Base-by-base conservation (phyloP, 345 rosid species). In the Litchi chinensis region DNA sequence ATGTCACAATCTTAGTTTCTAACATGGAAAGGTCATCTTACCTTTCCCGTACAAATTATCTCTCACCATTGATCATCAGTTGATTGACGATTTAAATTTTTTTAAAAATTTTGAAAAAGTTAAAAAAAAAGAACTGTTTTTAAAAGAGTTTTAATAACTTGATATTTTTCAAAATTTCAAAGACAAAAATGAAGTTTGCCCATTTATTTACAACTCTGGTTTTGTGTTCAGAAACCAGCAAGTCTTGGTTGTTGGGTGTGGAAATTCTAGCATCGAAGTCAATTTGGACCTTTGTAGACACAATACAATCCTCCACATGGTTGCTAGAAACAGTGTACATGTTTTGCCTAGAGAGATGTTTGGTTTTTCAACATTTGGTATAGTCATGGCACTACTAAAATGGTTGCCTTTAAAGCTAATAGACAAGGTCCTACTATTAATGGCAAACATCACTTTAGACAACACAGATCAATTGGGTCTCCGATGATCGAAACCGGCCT, bases 181-280 rank as follows among this genome's bases (percentile, higher is more conserved):
- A 0, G 1, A 26, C 28, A 0, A 26, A 26, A 26, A 26, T 26
- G 28, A 26, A 26, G 28, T 26, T 26, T 26, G 1, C 28, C 28
- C 1, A 26, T 26, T 26, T 94, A 91, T 54, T 32, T 32, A 32
- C 37, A 94, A 89, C 75, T 90, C 93, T 40, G 97, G 97, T 67
- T 79, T 75, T 1, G 4, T 32, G 37, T 32, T 32, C 3, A 2
- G 37, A 3, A 28, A 32, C 37, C 37, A 32, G 2, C 4, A 3
- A 24, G 89, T 92, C 73, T 78, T 94, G 80, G 95, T 94, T 1
- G 77, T 94, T 28, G 97, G 98, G 7, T 91, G 97, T 82, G 98
- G 98, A 0, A 94, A 94, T 76, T 94, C 98, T 0, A 97, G 97
- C 65, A 92, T 94, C 97, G 95, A 94, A 81, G 91, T 94, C 44